Conservation (phyloP, 1,139 yeast genomes). For the Candida sojae region DNA sequence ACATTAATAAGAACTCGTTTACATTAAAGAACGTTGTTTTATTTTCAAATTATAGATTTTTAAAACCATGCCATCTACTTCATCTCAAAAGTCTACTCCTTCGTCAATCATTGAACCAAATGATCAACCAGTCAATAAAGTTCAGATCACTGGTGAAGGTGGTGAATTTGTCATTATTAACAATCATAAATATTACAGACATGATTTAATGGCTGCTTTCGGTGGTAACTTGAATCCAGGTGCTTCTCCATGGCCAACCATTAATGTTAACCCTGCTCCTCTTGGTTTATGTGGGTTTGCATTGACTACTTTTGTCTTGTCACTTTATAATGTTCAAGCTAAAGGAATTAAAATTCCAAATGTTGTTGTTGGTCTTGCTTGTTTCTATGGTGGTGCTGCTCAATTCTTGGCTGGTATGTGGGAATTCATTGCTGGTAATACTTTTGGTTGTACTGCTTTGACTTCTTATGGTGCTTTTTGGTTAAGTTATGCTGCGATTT, state of each 20-base stretch:
- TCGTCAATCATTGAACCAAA: conserved; percentile 4
- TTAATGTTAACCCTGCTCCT: conserved; percentile 20
- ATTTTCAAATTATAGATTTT: background rate
- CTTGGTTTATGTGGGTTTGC: conserved; percentile 49
- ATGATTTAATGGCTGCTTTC: conserved; percentile 38
- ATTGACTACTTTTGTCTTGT: conserved; percentile 48
- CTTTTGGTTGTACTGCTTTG: conserved; percentile 66
- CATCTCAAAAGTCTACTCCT: conserved; percentile 10
- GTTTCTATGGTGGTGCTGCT: conserved; percentile 61
- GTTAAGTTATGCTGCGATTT: conserved; percentile 63
- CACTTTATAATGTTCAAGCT: conserved; percentile 43
- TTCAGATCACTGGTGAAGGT: conserved; percentile 22
- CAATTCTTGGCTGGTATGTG: conserved; percentile 67
- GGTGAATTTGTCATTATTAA: conserved; percentile 25
- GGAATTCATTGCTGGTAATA: conserved; percentile 66
- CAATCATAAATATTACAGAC: conserved; percentile 26
- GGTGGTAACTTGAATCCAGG: conserved; percentile 44
- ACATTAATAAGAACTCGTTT: no score
- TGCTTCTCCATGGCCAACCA: conserved; percentile 28
- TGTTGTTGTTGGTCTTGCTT: conserved; percentile 43
- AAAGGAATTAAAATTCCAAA: conserved; percentile 38
- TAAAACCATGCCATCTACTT: conserved; percentile 9
- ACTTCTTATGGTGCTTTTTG: conserved; percentile 77
- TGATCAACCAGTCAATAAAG: conserved; percentile 19
- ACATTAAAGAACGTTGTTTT: no score